Base-by-base conservation (phyloP, 2,329 filamentous ascomycete genomes). In the Bimuria novae-zelandiae region DNA sequence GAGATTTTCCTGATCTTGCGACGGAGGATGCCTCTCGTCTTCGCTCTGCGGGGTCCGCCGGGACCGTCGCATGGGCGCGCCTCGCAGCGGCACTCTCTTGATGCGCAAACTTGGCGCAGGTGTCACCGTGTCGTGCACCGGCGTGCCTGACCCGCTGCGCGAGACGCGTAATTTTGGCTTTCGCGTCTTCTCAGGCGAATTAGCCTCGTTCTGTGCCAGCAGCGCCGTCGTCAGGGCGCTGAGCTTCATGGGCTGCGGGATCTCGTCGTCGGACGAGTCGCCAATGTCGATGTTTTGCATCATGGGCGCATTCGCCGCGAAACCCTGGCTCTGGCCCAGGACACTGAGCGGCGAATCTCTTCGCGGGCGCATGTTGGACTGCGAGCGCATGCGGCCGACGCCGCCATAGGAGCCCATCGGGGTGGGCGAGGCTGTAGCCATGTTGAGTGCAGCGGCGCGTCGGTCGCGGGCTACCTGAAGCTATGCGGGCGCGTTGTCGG, bases 261-360 rank as follows among this genome's bases (percentile, higher is more conserved):
- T 90, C 75, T 97, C 93, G 67, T 97, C 93, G 75, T 97, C 93
- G 21, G 92, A 96, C 79, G 90, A 96, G 70, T 96, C 92, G 64
- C 90, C 87, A 61, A 87, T 77, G 65, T 77, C 70, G 59, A 80
- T 78, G 60, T 75, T 76, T 62, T 79, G 77, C 66, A 79, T 73
- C 72, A 76, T 75, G 16, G 74, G 74, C 57, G 73, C 76, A 55
- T 79, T 69, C 23, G 77, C 71, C 19, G 73, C 70, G 59, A 79
- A 79, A 57, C 77, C 78, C 58, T 77, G 71, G 19, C 75, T 75
- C 41, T 76, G 74, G 30, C 73, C 69, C 56, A 79, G 69, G 19
- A 74, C 70, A 12, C 76, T 75, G 49, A 80, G 68, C 22, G 79
- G 79, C 46, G 79, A 81, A 56, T 77, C 76, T 64, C 77, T 73